Percentiles rank a stretch among this genome's conserved stretches.
phyloP scores from a whole-genome alignment of 176 grass and related monocot species.

The Luzula sylvatica region DNA sequence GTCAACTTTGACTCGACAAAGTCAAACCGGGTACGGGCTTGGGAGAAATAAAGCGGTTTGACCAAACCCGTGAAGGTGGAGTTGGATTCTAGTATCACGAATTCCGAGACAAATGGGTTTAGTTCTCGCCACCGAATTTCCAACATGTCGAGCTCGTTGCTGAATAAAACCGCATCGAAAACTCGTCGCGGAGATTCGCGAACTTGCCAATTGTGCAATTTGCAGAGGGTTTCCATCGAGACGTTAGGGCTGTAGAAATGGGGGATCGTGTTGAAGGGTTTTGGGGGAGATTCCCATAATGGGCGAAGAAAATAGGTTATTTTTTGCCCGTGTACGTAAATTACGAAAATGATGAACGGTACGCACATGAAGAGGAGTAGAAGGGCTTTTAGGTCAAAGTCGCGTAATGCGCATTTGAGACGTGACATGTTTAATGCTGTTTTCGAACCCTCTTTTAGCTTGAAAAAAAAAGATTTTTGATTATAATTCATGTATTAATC shows the following conservation, averaged over 20 bases:
- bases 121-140: conserved; percentile 82
- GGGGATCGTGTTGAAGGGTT: conserved; percentile 56
- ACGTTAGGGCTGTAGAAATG: conserved; percentile 78
- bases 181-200: conserved; percentile 64
- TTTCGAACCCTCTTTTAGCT: conserved; percentile 57
- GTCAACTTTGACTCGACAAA: conserved; percentile 75
- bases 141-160: conserved; percentile 81
- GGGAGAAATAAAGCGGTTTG: conserved; percentile 63
- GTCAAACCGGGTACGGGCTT: conserved; percentile 38
- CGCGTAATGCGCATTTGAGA: conserved; percentile 53
- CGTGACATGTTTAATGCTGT: conserved; percentile 63
- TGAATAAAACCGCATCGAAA: conserved; percentile 77
- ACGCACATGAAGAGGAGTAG: conserved; percentile 53
- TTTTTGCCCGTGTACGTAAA: conserved; percentile 78
- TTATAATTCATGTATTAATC: neutral
- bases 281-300: conserved; percentile 77
- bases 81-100: conserved; percentile 75
- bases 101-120: conserved; percentile 68
- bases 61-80: conserved; percentile 76
- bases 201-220: conserved; percentile 70
- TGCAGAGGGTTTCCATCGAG: conserved; percentile 63
- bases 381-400: conserved; percentile 61
- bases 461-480: conserved; percentile 4
- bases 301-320: conserved; percentile 85
- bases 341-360: conserved; percentile 43